Percentiles rank a stretch among this genome's conserved stretches.
Evolutionary conservation across 257 asterid species (phyloP).

Genomic region (Phtheirospermum japonicum): DNA sequence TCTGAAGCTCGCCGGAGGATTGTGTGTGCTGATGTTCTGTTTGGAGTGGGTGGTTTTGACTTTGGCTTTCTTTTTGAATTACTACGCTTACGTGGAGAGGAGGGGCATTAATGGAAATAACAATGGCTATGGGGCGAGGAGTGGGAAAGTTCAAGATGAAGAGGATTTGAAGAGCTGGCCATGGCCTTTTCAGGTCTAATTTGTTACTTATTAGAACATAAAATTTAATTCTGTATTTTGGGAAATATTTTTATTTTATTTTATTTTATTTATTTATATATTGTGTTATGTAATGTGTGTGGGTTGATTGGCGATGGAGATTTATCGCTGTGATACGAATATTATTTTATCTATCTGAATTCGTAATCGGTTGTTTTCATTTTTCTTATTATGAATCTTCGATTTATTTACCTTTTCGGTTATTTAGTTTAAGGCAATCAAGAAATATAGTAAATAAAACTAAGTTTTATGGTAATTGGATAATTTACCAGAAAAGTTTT

Average conservation of each 20-base stretch:
- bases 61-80: constrained; percentile 74
- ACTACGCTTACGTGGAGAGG: constrained; percentile 63
- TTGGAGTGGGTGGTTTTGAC: constrained; percentile 89
- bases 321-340: constrained; percentile 27
- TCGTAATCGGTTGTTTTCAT: too few relatives aligned
- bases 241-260: background rate
- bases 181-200: constrained; percentile 74
- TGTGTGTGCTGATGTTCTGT: constrained; percentile 65
- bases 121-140: constrained; percentile 33
- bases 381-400: too few relatives aligned
- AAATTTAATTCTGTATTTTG: background rate
- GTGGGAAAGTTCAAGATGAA: constrained; percentile 66
- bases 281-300: constrained; percentile 17
- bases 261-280: background rate
- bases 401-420: too few relatives aligned
- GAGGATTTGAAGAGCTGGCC: constrained; percentile 87
- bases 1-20: constrained; percentile 67
- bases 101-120: constrained; percentile 34
- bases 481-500: too few relatives aligned
- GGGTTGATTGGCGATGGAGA: constrained; percentile 32
- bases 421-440: too few relatives aligned
- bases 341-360: background rate
- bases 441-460: too few relatives aligned
- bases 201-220: too few relatives aligned
- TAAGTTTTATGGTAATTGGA: too few relatives aligned